Base-by-base conservation (phyloP, 2,329 filamentous ascomycete genomes). In the Dactylonectria estremocensis region DNA sequence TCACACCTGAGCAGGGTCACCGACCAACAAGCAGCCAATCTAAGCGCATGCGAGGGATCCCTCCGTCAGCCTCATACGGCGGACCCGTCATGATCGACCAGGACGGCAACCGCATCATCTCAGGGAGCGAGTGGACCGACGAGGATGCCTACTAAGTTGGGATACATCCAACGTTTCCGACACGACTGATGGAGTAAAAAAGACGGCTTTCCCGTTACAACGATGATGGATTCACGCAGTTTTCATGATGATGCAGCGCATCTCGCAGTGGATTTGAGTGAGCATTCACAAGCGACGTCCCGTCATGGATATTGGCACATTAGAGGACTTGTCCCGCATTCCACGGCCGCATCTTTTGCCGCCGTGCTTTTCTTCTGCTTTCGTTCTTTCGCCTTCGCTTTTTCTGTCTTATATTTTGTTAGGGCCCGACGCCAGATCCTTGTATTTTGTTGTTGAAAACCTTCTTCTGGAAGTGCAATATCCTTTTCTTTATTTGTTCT, bases 101-200 rank as follows among this genome's bases (percentile, higher is more conserved):
- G n/a, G 85, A 90, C 40, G 89, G 88, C n/a, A 87, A 89, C 77
- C 84, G 89, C 37, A 89, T 90, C 68, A 81, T 88, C n/a, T 90
- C 88, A 35, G 88, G 88, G 13, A 90, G 89, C 78, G 90, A 91
- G 75, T 92, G 90, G 90, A 90, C 89, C 2, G 90, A 91, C 69
- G 89, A 91, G 77, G 89, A 91, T 77, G 86, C 83, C 40, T 90
- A 85, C 74, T 90, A 76, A 82, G 66, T 55, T 57, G 48, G 48
- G 50, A 43, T 11, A 52, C 49, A 31, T 31, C 37, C 61, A 48
- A 37, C 40, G 55, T 33, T 18, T 35, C 18, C 46, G 33, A 58
- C 48, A 74, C 57, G 72, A 76, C 66, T 76, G 68, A 74, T 72
- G 70, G 69, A 64, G 49, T n/a, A 68, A 46, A 53, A 35, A 64